Base-by-base conservation (phyloP, 176 grass and related monocot species). In the Ampelocalamus luodianensis region DNA sequence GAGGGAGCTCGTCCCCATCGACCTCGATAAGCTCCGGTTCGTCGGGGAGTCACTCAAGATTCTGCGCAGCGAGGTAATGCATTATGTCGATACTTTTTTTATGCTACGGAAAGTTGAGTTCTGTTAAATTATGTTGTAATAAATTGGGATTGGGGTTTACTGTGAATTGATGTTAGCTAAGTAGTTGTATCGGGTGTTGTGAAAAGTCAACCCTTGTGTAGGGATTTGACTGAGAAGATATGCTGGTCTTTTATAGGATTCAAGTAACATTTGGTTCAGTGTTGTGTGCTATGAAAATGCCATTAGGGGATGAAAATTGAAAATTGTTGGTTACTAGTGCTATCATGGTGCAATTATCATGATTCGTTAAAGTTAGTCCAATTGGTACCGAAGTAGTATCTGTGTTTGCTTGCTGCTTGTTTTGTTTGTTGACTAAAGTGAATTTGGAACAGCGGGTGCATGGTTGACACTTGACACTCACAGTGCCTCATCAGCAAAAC, bases 1-100 rank as follows among this genome's bases (percentile, higher is more conserved):
- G 53, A 88, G 83, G 72, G 83, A 83, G 54, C 91, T 98, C 73
- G 68, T 70, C 50, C 89, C 89, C 65, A 93, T 98, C 51, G 91
- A 98, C 82, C 79, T 98, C 55, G 96, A 92, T 44, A 93, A 86
- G 88, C 91, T 98, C 87, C 78, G 74, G 26, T 98, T 98, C 89
- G 93, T 98, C 1, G 93, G 96, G 18, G 91, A 98, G 11, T 98
- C 96, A 9, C 87, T 95, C 36, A 95, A 77, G 78, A 93, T 98
- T 61, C 92, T 98, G 78, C 89, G 86, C 45, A 89, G 51, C 13
- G 96, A 98, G 96, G 96, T 98, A 95, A 72, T 61, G 56, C 74
- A 7, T 49, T 49, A 49, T 49, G 46, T 15, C 46, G 16, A 42
- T 77, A 12, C 43, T 79, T 70, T 71, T 71, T 91, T 66, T 63